Percentiles rank a stretch among this genome's conserved stretches.
These are phyloP conservation scores for Coprinopsis strossmayeri DNA, from an alignment of 768 basidiomycete species.

Conservation along the genomic window DNA sequence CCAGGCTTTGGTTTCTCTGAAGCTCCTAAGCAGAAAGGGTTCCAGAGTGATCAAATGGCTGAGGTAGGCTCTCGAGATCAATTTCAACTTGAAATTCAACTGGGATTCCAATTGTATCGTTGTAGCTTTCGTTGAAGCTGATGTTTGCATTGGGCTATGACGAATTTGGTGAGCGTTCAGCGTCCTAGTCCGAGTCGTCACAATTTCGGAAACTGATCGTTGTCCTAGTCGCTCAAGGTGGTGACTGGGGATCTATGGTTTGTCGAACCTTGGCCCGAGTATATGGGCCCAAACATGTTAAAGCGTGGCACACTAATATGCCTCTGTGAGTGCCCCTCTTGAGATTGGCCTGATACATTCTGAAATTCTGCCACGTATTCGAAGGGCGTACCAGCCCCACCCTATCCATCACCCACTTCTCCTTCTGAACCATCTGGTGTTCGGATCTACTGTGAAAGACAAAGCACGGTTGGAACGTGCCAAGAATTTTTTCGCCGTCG, in stretches of 20 bases:
- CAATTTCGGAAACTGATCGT: no score
- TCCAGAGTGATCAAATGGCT: no score
- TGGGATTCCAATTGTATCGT: no score
- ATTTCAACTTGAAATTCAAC: no score
- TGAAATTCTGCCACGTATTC: background rate
- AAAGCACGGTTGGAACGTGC: slow-evolving; percentile 22
- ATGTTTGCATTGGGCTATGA: no score
- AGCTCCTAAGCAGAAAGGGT: no score
- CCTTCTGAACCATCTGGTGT: slow-evolving; percentile 12
- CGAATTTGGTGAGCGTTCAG: no score
- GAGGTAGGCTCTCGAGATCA: no score
- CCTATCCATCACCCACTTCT: slow-evolving; percentile 9
- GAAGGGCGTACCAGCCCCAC: slow-evolving; percentile 8
- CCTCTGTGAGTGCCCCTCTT: slow-evolving; percentile 27
- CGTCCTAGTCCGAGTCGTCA: no score
- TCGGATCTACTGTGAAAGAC: slow-evolving; percentile 17
- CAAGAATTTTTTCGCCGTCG: slow-evolving; percentile 18
- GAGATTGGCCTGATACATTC: background rate
- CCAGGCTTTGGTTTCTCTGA: no score
- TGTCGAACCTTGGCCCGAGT: slow-evolving; percentile 20
- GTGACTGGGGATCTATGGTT: slow-evolving; percentile 21
- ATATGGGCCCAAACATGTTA: slow-evolving; percentile 32
- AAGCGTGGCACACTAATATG: slow-evolving; percentile 49
- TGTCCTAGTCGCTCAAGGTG: slow-evolving; percentile 32
- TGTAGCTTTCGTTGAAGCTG: no score